Evolutionary conservation across 1,284 basidiomycete species (phyloP).

Genomic region (Fomitopsis schrenkii): DNA sequence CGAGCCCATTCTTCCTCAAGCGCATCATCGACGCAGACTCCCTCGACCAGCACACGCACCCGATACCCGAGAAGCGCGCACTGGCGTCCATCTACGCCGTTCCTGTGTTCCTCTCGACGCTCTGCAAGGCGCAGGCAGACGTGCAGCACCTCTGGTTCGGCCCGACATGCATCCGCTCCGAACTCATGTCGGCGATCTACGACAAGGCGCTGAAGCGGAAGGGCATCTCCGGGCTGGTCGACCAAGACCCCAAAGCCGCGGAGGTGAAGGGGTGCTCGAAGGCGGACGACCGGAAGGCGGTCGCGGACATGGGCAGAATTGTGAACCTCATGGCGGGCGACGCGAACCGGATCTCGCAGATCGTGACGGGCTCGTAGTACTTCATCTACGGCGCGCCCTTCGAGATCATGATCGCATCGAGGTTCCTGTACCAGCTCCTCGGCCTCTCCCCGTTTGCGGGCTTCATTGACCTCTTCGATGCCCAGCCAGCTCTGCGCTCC

Average conservation of each 20-base stretch:
- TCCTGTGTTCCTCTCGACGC: slow-evolving; percentile 56
- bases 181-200: slow-evolving; percentile 82
- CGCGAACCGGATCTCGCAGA: slow-evolving; percentile 52
- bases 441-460: slow-evolving; percentile 85
- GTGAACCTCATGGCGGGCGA: slow-evolving; percentile 77
- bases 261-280: slow-evolving; percentile 29
- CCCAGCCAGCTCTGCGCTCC: too few relatives aligned
- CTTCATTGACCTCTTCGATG: slow-evolving; percentile 69
- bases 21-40: slow-evolving; percentile 49
- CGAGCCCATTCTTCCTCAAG: slow-evolving; percentile 66
- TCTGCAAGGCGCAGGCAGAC: slow-evolving; percentile 67
- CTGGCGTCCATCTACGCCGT: slow-evolving; percentile 71
- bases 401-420: slow-evolving; percentile 73
- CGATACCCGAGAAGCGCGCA: slow-evolving; percentile 41
- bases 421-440: slow-evolving; percentile 83
- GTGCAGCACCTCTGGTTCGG: slow-evolving; percentile 78
- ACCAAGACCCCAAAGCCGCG: slow-evolving; percentile 38
- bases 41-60: slow-evolving; percentile 22
- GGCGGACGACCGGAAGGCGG: slow-evolving; percentile 57
- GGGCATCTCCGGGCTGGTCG: slow-evolving; percentile 78
- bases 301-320: slow-evolving; percentile 74
- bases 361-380: slow-evolving; percentile 49
- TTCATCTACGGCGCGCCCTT: slow-evolving; percentile 74
- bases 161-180: slow-evolving; percentile 62
- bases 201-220: slow-evolving; percentile 86